These are phyloP conservation scores for Fraxinus greggii DNA, from an alignment of 305 asterid species.

Conservation along the genomic window DNA sequence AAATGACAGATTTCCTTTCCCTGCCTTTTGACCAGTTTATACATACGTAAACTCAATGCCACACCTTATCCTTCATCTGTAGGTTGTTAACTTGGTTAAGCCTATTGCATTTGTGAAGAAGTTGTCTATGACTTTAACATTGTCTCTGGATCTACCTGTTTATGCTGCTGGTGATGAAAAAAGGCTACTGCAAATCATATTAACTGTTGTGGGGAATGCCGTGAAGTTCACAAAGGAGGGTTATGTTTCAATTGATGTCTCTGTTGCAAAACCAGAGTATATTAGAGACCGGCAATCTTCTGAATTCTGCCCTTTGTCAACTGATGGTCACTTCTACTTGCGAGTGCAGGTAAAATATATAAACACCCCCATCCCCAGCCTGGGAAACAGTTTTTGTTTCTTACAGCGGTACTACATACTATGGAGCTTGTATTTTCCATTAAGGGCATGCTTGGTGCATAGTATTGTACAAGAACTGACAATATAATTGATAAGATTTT, in stretches of 20 bases:
- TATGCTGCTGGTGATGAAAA: conserved; percentile 64
- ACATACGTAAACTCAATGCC: background rate
- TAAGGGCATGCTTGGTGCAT: background rate
- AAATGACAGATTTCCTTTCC: background rate
- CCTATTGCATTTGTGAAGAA: conserved; percentile 71
- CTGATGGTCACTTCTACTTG: conserved; percentile 51
- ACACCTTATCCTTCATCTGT: conserved; percentile 12
- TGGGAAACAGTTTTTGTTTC: background rate
- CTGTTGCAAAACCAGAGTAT: conserved; percentile 54
- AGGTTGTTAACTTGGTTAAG: conserved; percentile 63
- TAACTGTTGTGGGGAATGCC: conserved; percentile 62
- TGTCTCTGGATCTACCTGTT: conserved; percentile 54
- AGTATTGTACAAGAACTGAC: background rate
- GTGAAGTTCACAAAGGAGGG: conserved; percentile 75
- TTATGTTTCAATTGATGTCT: conserved; percentile 50
- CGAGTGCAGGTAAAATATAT: conserved; percentile 50
- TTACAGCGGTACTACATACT: background rate
- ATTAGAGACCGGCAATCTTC: conserved; percentile 46
- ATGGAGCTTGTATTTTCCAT: background rate
- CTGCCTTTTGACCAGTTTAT: background rate
- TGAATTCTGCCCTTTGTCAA: conserved; percentile 37
- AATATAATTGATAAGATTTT: background rate
- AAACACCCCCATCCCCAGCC: background rate
- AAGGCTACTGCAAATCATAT: conserved; percentile 59
- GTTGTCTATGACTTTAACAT: conserved; percentile 44